A percentile compares a stretch with the other conserved stretches of the same genome.
Conservation (phyloP, 2,329 filamentous ascomycete genomes). For the Lecanicillium sp. region DNA sequence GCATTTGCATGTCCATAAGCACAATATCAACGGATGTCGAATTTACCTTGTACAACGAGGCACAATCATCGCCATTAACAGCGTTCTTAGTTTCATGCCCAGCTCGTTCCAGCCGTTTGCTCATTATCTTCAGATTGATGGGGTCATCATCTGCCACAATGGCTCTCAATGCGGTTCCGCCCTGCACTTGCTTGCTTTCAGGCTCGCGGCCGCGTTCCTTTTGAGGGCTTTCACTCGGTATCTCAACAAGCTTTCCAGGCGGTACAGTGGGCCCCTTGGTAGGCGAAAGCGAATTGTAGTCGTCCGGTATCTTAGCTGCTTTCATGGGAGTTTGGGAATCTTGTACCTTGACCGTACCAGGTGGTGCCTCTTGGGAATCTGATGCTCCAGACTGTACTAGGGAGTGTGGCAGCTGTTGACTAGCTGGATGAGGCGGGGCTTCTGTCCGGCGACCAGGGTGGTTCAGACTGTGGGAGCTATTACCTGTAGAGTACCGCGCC, state of each 20-base stretch:
- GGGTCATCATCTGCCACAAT: conserved; percentile 84
- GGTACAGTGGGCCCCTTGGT: background rate
- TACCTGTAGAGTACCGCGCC: conserved; percentile 9
- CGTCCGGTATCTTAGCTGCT: conserved; percentile 40
- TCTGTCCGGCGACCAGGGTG: conserved; percentile 8
- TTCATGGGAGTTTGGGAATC: conserved; percentile 37
- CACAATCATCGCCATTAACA: conserved; percentile 79
- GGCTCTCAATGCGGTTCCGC: conserved; percentile 41
- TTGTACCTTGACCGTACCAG: conserved; percentile 29
- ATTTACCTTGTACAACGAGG: conserved; percentile 57
- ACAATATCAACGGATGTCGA: conserved; percentile 63
- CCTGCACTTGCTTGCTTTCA: conserved; percentile 9
- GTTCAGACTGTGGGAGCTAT: conserved; percentile 12
- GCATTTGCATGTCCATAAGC: conserved; percentile 97
- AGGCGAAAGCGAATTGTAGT: conserved; percentile 27
- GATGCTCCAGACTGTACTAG: too few relatives aligned
- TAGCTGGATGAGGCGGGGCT: conserved; percentile 9
- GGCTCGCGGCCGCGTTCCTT: conserved; percentile 8
- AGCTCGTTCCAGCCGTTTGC: conserved; percentile 69
- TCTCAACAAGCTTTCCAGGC: background rate
- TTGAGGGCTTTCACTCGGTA: background rate
- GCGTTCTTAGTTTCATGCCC: conserved; percentile 66
- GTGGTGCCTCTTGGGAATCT: conserved; percentile 14
- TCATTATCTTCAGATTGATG: conserved; percentile 74
- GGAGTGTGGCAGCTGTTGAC: too few relatives aligned